Conservation (phyloP, 2,329 filamentous ascomycete species). For the Lasiodiplodia gonubiensis region DNA sequence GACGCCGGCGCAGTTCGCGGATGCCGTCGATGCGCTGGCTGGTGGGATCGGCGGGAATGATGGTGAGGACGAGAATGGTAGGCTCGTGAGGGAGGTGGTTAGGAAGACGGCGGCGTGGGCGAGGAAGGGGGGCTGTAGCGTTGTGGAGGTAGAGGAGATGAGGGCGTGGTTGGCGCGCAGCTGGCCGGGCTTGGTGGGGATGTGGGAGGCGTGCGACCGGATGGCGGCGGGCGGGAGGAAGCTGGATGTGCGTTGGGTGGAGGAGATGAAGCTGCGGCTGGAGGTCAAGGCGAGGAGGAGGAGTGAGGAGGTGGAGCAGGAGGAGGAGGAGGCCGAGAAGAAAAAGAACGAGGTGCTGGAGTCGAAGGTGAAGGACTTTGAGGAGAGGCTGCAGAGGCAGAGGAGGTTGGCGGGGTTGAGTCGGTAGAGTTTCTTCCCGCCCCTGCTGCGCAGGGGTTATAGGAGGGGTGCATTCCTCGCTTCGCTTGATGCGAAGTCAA, state of each 20-base stretch:
- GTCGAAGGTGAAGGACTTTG: not conserved
- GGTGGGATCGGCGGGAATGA: not conserved
- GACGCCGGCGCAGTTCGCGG: not conserved
- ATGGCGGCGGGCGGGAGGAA: not conserved
- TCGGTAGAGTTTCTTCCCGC: not conserved
- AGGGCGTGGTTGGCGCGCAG: not conserved
- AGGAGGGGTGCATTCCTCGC: constrained; percentile 12
- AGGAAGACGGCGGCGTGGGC: not conserved
- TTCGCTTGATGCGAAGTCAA: constrained; percentile 1
- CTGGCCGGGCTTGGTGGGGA: not conserved
- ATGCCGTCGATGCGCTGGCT: not conserved
- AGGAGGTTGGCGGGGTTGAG: not conserved
- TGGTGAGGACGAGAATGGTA: not conserved
- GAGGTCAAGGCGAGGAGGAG: not conserved
- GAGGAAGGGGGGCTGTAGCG: not conserved
- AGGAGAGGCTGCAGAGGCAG: constrained; percentile 4
- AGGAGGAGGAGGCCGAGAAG: not conserved
- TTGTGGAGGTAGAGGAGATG: too few species aligned
- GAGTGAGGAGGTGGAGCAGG: not conserved
- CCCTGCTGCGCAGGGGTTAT: not conserved
- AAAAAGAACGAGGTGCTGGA: not conserved
- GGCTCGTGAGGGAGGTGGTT: not conserved
- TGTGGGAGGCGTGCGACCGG: not conserved
- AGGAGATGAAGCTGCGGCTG: not conserved
- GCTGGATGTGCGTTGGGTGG: not conserved